A percentile compares a stretch with the other conserved stretches of the same genome.
These are phyloP conservation scores for Datura wrightii DNA, from an alignment of 257 asterid species.

Conservation along the genomic window DNA sequence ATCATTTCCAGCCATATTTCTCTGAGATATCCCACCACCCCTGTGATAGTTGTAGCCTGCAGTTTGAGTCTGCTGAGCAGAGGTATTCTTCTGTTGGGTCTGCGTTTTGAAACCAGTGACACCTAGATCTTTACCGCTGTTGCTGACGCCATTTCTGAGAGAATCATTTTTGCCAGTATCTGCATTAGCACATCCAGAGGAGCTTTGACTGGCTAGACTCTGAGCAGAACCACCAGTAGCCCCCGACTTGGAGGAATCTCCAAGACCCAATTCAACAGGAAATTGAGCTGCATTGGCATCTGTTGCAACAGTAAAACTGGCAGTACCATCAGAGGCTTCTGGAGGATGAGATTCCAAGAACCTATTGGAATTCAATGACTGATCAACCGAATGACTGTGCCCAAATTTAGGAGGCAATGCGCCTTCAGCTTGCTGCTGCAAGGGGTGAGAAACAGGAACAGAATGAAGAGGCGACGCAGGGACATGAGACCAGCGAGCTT, in stretches of 20 bases:
- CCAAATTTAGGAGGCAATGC: conserved; percentile 62
- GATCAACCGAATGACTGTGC: conserved; percentile 56
- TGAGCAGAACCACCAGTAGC: conserved; percentile 49
- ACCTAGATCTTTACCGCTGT: conserved; percentile 45
- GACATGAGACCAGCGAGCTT: conserved; percentile 81
- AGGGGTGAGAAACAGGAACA: conserved; percentile 63
- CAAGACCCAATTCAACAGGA: conserved; percentile 59
- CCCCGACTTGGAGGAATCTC: conserved; percentile 53
- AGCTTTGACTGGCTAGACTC: conserved; percentile 43
- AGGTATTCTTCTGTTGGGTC: conserved; percentile 52
- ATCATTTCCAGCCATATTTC: conserved; percentile 65
- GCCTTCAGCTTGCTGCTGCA: conserved; percentile 69
- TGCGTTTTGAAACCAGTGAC: conserved; percentile 50
- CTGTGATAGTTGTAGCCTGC: conserved; percentile 60
- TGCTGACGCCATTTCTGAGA: conserved; percentile 36
- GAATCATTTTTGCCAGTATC: conserved; percentile 50
- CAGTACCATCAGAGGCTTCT: conserved; percentile 53
- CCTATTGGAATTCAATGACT: conserved; percentile 53
- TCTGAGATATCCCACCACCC: conserved; percentile 58
- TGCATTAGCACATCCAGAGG: conserved; percentile 45
- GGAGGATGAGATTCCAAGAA: conserved; percentile 63
- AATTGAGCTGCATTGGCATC: conserved; percentile 52
- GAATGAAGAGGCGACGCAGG: conserved; percentile 71
- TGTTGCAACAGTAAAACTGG: conserved; percentile 46
- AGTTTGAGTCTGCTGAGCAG: conserved; percentile 53